Base-by-base conservation (phyloP, 495 filamentous ascomycete genomes). In the Penicillium angulare region DNA sequence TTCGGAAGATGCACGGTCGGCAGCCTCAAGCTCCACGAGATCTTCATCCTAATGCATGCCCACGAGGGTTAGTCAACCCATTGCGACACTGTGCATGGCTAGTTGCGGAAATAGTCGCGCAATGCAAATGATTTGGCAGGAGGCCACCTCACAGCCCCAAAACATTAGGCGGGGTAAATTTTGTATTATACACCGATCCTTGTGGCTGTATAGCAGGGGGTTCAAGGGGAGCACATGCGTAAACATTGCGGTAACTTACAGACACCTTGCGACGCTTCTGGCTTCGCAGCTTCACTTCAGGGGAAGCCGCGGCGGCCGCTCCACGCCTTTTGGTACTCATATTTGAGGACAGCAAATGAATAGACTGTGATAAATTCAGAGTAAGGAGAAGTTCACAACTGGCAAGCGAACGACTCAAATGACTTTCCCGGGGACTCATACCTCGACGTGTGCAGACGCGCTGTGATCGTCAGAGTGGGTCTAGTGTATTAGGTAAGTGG, bases 261-360 rank as follows among this genome's bases (percentile, higher is more conserved):
- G 76, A 72, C 18, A 77, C 49, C 53, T 79, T 85, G 55, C 76
- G 76, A 46, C 81, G 73, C 74, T 90, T 90, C 36, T 78, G 68
- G 57, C 78, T 78, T 54, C 82, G 79, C 49, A 55, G 33, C 35
- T 55, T 61, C 29, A 49, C 39, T 40, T 71, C 73, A 36, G 72
- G 62, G 34, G 72, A 64, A 43, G 66, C 64, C 10, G 7, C n/a
- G 46, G 67, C 64, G 34, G 57, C 60, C 17, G 73, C 56, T 20
- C 77, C 78, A 64, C 87, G 88, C 45, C 87, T 81, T 75, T 89
- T 90, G 50, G 78, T 77, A 49, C 83, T 84, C 85, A 88, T 88
- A 21, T n/a, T n/a, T n/a, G n/a, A n/a, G n/a, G n/a, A n/a, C n/a
- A n/a, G n/a, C n/a, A n/a, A n/a, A 42, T 44, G 15, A 46, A 7